phyloP scores from a whole-genome alignment of 140 eudicot species.

The Ambrosia hybrid region DNA sequence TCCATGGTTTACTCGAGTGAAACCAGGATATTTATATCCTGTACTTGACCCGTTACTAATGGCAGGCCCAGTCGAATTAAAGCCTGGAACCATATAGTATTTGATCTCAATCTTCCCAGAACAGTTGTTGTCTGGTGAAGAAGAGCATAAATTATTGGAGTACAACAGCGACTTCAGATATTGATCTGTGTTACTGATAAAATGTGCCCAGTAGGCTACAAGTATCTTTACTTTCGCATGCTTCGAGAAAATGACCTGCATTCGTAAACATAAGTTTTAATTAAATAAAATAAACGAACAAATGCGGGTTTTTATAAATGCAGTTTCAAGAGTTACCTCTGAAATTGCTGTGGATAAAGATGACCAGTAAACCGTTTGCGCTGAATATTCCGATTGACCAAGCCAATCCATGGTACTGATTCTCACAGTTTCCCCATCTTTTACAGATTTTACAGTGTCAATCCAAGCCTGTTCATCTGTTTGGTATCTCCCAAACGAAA shows the following conservation, averaged over 20 bases:
- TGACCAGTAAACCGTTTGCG: constrained; percentile 71
- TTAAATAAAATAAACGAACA: background rate
- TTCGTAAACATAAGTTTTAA: background rate
- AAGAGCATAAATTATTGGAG: constrained; percentile 65
- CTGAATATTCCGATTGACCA: constrained; percentile 69
- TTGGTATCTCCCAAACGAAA: constrained; percentile 64
- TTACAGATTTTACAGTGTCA: constrained; percentile 74
- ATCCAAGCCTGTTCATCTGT: constrained; percentile 91
- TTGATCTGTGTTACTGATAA: constrained; percentile 56
- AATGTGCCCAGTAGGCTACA: constrained; percentile 84
- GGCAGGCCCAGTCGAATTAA: constrained; percentile 75
- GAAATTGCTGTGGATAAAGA: constrained; percentile 75
- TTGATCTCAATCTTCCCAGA: constrained; percentile 77
- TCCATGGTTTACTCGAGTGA: constrained; percentile 79
- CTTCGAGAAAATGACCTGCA: constrained; percentile 67
- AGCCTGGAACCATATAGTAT: constrained; percentile 78
- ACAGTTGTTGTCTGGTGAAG: constrained; percentile 69
- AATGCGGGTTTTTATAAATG: background rate
- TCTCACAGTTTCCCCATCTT: constrained; percentile 54
- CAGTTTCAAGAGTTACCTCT: constrained; percentile 44
- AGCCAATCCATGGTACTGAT: constrained; percentile 96
- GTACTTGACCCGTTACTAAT: constrained; percentile 49
- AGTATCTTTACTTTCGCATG: constrained; percentile 75
- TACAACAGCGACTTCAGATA: constrained; percentile 75
- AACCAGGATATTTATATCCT: constrained; percentile 67